phyloP scores from a whole-genome alignment of 1,284 basidiomycete genomes.

The Paramarasmius palmivorus region DNA sequence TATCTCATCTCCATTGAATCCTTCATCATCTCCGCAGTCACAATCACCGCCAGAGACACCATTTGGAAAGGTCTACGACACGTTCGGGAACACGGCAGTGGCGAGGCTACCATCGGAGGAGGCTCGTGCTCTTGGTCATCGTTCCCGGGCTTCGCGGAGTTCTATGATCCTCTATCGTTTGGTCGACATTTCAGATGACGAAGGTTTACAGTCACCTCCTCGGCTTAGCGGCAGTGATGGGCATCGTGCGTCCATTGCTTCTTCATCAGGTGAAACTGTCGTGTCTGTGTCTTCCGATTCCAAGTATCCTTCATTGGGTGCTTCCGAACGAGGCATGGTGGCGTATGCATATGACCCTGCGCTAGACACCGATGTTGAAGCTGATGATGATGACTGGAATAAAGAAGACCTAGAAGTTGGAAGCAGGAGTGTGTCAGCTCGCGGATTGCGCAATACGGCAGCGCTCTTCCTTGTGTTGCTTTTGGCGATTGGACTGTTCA shows the following conservation, averaged over 20 bases:
- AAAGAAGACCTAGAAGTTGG: conserved; percentile 21
- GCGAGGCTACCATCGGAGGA: conserved; percentile 25
- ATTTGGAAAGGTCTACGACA: no score
- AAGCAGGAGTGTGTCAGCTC: conserved; percentile 18
- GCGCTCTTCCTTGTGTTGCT: conserved; percentile 28
- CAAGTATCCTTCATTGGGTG: conserved; percentile 28
- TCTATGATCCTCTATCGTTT: conserved; percentile 35
- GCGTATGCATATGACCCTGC: conserved; percentile 37
- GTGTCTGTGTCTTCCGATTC: conserved; percentile 31
- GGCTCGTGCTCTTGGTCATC: conserved; percentile 14
- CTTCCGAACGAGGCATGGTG: conserved; percentile 27
- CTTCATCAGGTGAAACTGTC: conserved; percentile 26
- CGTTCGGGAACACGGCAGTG: background rate
- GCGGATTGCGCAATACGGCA: conserved; percentile 28
- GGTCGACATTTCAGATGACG: conserved; percentile 21
- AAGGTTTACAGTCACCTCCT: conserved; percentile 15
- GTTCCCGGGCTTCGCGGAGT: conserved; percentile 18
- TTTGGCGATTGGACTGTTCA: conserved; percentile 31
- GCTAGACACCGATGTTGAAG: conserved; percentile 23
- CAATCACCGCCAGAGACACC: no score
- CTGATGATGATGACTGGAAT: conserved; percentile 30
- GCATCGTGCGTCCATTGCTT: conserved; percentile 21
- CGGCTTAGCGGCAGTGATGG: conserved; percentile 9
- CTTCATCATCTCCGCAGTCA: no score
- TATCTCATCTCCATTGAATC: no score